Evolutionary conservation across 805 yeast species (phyloP).

Genomic region (Sporopachydermia lactativora): DNA sequence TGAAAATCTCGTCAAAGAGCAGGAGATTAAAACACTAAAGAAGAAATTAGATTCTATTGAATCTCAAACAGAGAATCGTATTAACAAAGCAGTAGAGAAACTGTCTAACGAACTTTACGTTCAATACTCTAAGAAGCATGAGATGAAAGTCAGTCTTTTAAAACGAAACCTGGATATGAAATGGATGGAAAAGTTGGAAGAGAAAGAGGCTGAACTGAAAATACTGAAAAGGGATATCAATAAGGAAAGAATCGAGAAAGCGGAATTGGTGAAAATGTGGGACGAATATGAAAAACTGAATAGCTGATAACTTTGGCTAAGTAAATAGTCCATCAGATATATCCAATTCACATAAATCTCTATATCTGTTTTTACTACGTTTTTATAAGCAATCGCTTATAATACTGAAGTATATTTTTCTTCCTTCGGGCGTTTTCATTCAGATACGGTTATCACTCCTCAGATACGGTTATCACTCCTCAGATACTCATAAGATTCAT

Average conservation of each 20-base stretch:
- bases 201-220: constrained; percentile 32
- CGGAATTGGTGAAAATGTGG: constrained; percentile 38
- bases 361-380: too few species aligned
- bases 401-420: too few species aligned
- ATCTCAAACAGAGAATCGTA: constrained; percentile 5
- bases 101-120: constrained; percentile 56
- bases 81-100: constrained; percentile 4
- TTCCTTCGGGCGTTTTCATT: too few species aligned
- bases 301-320: too few species aligned
- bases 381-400: too few species aligned
- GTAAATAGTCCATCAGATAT: too few species aligned
- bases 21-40: constrained; percentile 3
- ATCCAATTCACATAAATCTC: too few species aligned
- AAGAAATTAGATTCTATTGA: constrained; percentile 6
- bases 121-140: constrained; percentile 68
- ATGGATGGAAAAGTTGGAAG: constrained; percentile 31
- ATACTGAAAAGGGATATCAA: constrained; percentile 32
- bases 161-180: constrained; percentile 38
- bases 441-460: too few species aligned
- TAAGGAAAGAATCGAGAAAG: constrained; percentile 43
- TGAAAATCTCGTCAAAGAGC: neutral
- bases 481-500: too few species aligned
- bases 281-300: constrained; percentile 19
- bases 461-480: too few species aligned
- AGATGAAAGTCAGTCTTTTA: constrained; percentile 48